phyloP scores from a whole-genome alignment of 176 grass and related monocot species.

The Cocos nucifera region DNA sequence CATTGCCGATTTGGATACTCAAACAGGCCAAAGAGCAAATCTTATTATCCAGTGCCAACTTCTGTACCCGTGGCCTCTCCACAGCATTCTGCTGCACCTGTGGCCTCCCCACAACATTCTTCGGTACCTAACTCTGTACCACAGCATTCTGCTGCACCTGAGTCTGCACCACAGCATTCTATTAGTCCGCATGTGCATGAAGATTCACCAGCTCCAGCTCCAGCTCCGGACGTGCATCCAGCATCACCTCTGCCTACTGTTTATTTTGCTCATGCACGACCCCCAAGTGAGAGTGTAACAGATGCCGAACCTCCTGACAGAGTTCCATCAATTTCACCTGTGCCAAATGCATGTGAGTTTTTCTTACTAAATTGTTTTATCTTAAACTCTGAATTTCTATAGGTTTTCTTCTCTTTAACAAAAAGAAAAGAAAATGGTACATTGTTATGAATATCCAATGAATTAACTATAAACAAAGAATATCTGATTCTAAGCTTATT shows the following conservation, averaged over 20 bases:
- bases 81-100: slow-evolving; percentile 25
- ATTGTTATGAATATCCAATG: too few relatives aligned
- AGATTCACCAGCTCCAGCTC: slow-evolving; percentile 19
- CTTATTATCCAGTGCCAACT: slow-evolving; percentile 15
- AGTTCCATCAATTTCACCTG: slow-evolving; percentile 27
- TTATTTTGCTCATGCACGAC: slow-evolving; percentile 38
- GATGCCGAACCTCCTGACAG: slow-evolving; percentile 18
- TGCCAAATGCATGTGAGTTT: slow-evolving; percentile 42
- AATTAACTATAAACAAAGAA: too few relatives aligned
- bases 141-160: slow-evolving; percentile 3
- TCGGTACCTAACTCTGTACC: background rate
- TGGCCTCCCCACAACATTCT: background rate
- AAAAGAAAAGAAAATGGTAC: too few relatives aligned
- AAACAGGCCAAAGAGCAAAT: background rate
- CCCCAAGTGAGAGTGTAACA: slow-evolving; percentile 26
- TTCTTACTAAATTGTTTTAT: background rate
- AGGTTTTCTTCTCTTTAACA: too few relatives aligned
- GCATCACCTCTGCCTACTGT: slow-evolving; percentile 26
- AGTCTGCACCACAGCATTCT: slow-evolving; percentile 15
- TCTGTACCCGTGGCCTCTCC: slow-evolving; percentile 31
- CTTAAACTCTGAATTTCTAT: too few relatives aligned
- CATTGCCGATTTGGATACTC: slow-evolving; percentile 5
- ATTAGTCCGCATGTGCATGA: slow-evolving; percentile 25
- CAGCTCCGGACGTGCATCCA: slow-evolving; percentile 13
- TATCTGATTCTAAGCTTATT: too few relatives aligned